These are phyloP conservation scores for Thelonectria blattea DNA, from an alignment of 2,329 filamentous ascomycete species.

Conservation along the genomic window DNA sequence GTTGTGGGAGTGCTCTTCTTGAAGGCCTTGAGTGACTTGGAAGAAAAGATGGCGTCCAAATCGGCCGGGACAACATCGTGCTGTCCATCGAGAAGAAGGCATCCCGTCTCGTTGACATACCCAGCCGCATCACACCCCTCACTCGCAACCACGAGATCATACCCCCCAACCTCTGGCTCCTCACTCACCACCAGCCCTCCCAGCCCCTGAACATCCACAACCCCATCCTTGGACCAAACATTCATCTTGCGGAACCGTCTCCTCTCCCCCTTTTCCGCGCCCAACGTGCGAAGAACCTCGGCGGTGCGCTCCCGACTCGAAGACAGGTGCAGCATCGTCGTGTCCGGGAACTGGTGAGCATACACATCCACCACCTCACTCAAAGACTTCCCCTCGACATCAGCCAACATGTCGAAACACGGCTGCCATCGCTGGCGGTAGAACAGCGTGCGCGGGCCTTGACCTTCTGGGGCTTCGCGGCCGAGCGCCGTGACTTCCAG, in stretches of 20 bases:
- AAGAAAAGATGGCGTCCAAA: slow-evolving; percentile 23
- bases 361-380: slow-evolving; percentile 31
- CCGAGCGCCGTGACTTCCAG: slow-evolving; percentile 34
- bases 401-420: slow-evolving; percentile 31
- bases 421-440: slow-evolving; percentile 35
- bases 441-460: slow-evolving; percentile 32
- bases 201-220: slow-evolving; percentile 16
- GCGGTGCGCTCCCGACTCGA: slow-evolving; percentile 24
- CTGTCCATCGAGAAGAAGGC: slow-evolving; percentile 45
- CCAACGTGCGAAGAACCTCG: slow-evolving; percentile 22
- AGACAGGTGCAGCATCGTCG: slow-evolving; percentile 32
- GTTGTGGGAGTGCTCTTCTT: slow-evolving; percentile 11
- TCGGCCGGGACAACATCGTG: slow-evolving; percentile 21
- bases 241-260: slow-evolving; percentile 30
- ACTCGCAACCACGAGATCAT: slow-evolving; percentile 32
- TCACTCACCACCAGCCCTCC: slow-evolving; percentile 19
- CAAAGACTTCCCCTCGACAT: slow-evolving; percentile 21
- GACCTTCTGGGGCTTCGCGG: slow-evolving; percentile 25
- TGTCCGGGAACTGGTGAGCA: slow-evolving; percentile 34
- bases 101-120: slow-evolving; percentile 52
- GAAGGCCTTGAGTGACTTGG: slow-evolving; percentile 16
- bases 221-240: slow-evolving; percentile 25
- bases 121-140: slow-evolving; percentile 24
- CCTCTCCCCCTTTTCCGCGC: slow-evolving; percentile 25
- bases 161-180: slow-evolving; percentile 23